Evolutionary conservation across 768 basidiomycete species (phyloP).

Genomic region (Amanita muscaria): DNA sequence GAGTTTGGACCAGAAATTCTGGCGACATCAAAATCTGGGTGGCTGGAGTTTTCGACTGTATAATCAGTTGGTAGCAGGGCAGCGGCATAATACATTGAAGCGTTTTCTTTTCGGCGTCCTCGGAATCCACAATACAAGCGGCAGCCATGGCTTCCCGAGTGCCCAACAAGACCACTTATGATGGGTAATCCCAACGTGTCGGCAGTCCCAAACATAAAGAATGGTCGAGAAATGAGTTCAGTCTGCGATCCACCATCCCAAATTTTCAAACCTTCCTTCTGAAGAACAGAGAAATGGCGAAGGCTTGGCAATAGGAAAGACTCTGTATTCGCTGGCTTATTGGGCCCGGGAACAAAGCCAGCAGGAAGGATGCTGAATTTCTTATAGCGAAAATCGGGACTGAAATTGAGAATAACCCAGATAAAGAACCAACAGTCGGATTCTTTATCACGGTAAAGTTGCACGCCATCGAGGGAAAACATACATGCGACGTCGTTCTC

Average conservation of each 20-base stretch:
- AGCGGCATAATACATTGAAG: background rate
- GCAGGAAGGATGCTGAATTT: conserved; percentile 27
- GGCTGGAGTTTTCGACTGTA: background rate
- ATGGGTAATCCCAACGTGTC: background rate
- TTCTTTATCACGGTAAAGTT: too few species aligned
- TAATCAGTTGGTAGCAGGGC: background rate
- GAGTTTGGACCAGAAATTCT: background rate
- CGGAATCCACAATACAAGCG: background rate
- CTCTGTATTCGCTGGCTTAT: conserved; percentile 25
- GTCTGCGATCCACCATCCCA: conserved; percentile 13
- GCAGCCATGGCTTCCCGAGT: background rate
- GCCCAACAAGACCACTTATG: background rate
- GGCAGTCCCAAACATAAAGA: background rate
- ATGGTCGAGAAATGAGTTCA: background rate
- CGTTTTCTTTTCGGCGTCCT: background rate
- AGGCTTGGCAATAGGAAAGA: conserved; percentile 26
- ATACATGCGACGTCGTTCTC: too few species aligned
- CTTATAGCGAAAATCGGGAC: too few species aligned
- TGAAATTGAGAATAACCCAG: too few species aligned
- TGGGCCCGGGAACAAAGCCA: conserved; percentile 25
- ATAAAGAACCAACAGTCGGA: too few species aligned
- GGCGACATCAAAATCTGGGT: conserved; percentile 5
- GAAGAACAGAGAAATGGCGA: conserved; percentile 23
- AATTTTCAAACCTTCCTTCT: conserved; percentile 15
- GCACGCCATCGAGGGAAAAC: too few species aligned